phyloP scores from a whole-genome alignment of 1,284 basidiomycete genomes.

The Apiotrichum gracile region DNA sequence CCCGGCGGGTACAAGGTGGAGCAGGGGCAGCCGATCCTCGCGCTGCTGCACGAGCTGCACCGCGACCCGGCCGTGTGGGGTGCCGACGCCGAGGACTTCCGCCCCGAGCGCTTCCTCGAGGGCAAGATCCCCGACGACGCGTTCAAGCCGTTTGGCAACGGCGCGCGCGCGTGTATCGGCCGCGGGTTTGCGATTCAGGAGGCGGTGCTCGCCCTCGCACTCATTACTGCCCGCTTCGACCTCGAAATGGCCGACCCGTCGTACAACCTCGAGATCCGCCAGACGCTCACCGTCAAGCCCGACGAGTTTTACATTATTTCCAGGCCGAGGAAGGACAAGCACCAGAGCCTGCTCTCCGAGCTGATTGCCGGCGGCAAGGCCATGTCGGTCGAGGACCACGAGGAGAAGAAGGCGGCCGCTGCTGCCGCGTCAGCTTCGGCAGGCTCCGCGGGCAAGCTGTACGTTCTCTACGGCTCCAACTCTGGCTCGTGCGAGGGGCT shows the following conservation, averaged over 20 bases:
- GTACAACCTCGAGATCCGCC: constrained; percentile 50
- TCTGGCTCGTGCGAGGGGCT: constrained; percentile 55
- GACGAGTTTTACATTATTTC: constrained; percentile 50
- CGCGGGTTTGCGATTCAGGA: constrained; percentile 54
- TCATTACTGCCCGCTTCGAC: constrained; percentile 51
- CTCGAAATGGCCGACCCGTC: constrained; percentile 49
- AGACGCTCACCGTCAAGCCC: constrained; percentile 54
- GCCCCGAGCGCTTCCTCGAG: constrained; percentile 52
- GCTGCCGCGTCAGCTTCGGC: neutral
- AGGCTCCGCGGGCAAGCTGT: constrained; percentile 5
- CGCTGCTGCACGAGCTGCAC: constrained; percentile 46
- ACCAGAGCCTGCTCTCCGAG: constrained; percentile 17
- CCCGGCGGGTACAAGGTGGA: constrained; percentile 45
- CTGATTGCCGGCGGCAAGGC: constrained; percentile 6
- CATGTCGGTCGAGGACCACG: neutral
- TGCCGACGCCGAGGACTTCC: constrained; percentile 44
- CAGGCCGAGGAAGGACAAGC: constrained; percentile 32
- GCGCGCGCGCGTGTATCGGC: constrained; percentile 38
- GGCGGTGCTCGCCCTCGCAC: constrained; percentile 48
- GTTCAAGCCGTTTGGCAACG: constrained; percentile 42
- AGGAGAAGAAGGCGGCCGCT: neutral
- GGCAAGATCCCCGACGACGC: constrained; percentile 44
- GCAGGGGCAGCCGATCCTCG: constrained; percentile 38
- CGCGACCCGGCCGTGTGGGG: constrained; percentile 53
- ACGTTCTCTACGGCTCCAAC: constrained; percentile 41